Evolutionary conservation across 768 basidiomycete species (phyloP).

Genomic region (Guyanaporus albipodus): DNA sequence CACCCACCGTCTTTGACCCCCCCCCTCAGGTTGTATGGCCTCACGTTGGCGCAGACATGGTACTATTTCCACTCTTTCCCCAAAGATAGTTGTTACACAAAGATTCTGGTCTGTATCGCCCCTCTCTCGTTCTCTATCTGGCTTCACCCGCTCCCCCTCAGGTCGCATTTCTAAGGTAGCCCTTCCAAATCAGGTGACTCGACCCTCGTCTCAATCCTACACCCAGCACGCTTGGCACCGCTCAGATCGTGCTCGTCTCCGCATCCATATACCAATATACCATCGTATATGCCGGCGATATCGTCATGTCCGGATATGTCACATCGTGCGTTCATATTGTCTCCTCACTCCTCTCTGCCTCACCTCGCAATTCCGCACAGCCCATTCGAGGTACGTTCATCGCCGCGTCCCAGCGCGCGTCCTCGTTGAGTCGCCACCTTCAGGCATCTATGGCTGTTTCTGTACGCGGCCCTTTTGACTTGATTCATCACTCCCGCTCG

Average conservation of each 20-base stretch:
- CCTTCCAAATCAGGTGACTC: neutral
- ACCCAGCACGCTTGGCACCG: conserved; percentile 25
- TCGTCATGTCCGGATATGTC: conserved; percentile 24
- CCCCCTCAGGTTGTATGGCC: conserved; percentile 30
- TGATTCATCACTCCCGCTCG: neutral
- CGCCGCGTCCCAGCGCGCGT: neutral
- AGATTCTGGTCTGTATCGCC: conserved; percentile 26
- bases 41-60: conserved; percentile 35
- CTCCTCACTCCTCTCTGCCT: neutral
- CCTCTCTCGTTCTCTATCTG: neutral
- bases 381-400: conserved; percentile 22
- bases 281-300: conserved; percentile 27
- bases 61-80: conserved; percentile 31
- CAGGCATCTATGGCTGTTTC: conserved; percentile 37
- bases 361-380: conserved; percentile 5
- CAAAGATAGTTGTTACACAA: conserved; percentile 29
- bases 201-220: neutral
- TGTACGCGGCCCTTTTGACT: conserved; percentile 21
- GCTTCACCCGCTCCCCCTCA: conserved; percentile 3
- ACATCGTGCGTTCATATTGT: conserved; percentile 19
- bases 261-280: conserved; percentile 33
- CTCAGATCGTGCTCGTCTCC: conserved; percentile 28
- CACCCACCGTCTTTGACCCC: neutral
- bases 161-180: conserved; percentile 30
- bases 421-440: neutral